phyloP scores from a whole-genome alignment of 1,284 basidiomycete genomes.

The Moesziomyces globuligerus region DNA sequence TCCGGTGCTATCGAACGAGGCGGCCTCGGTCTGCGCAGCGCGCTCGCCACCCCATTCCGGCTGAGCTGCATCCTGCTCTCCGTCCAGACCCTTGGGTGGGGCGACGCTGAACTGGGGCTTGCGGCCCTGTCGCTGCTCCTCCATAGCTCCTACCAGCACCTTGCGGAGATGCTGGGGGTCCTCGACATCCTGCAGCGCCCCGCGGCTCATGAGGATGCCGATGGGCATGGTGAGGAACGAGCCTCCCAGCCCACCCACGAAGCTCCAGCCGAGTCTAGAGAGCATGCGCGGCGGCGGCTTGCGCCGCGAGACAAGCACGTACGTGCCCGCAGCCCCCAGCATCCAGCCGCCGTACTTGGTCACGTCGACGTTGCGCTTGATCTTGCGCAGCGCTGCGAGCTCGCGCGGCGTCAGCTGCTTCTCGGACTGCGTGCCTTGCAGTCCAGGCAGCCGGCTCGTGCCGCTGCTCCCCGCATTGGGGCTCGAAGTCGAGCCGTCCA shows the following conservation, averaged over 20 bases:
- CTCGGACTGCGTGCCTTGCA: conserved; percentile 37
- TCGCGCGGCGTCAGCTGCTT: conserved; percentile 46
- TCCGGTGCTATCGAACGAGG: conserved; percentile 6
- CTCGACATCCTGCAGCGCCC: conserved; percentile 34
- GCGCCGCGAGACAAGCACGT: conserved; percentile 20
- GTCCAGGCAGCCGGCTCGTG: conserved; percentile 27
- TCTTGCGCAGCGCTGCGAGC: conserved; percentile 29
- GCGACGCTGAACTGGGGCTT: conserved; percentile 29
- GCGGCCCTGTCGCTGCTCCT: conserved; percentile 35
- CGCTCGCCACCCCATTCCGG: conserved; percentile 35
- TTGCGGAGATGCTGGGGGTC: conserved; percentile 44
- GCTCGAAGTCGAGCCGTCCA: conserved; percentile 9
- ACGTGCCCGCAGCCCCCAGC: conserved; percentile 36
- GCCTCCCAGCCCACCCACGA: conserved; percentile 37
- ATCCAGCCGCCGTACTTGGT: conserved; percentile 48
- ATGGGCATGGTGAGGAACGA: conserved; percentile 40
- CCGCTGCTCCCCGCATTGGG: background rate
- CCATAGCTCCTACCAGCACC: conserved; percentile 35
- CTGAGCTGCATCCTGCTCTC: conserved; percentile 25
- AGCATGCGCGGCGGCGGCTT: conserved; percentile 28
- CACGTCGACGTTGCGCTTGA: conserved; percentile 46
- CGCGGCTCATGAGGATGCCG: conserved; percentile 25
- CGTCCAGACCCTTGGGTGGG: conserved; percentile 33
- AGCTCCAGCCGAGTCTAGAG: conserved; percentile 18
- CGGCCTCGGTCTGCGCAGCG: conserved; percentile 6